Base-by-base conservation (phyloP, 2,329 filamentous ascomycete species). In the Fusarium graminum region DNA sequence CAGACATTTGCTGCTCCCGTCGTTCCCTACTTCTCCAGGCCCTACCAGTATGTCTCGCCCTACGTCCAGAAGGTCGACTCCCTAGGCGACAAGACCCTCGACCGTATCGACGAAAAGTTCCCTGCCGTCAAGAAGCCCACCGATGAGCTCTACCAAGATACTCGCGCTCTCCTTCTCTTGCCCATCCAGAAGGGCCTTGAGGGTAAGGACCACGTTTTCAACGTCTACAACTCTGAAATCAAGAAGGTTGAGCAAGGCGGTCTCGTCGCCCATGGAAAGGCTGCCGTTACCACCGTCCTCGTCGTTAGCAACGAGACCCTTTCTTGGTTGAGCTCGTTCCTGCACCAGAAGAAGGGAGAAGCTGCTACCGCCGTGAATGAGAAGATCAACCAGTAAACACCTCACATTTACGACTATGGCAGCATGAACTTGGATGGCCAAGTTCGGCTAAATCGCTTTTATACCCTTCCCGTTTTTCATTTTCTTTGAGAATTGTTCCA, bases 51-150 rank as follows among this genome's bases (percentile, higher is more conserved):
- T 77, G 86, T 97, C 66, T 89, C 89, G 51, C 94, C 94, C 1
- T 97, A 97, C 80, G 86, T 97, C 68, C 83, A 88, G 77, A 92
- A 90, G 78, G 94, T 89, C 74, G 95, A 98, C 77, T 80, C 86
- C 59, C 80, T 97, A 51, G 91, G 90, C 68, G 89, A 93, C 78
- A 83, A 87, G 76, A 87, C 90, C n/a, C 83, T 94, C 67, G 82
- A 79, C 72, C 87, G 85, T 74, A 82, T 94, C 71, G 92, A 94
- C 69, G 80, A 86, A 76, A 86, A 82, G 66, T 90, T 93, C 77
- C 92, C 92, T 51, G 83, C 86, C 61, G 84, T 94, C 77, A 92
- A 90, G 82, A 90, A 93, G 80, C 88, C 91, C 49, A 92, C 91
- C 26, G 82, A 85, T 67, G 89, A 92, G 76, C 83, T 94, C 51